A percentile compares a stretch with the other conserved stretches of the same genome.
These are phyloP conservation scores for Anisodus acutangulus DNA, from an alignment of 257 asterid genomes.

Conservation along the genomic window DNA sequence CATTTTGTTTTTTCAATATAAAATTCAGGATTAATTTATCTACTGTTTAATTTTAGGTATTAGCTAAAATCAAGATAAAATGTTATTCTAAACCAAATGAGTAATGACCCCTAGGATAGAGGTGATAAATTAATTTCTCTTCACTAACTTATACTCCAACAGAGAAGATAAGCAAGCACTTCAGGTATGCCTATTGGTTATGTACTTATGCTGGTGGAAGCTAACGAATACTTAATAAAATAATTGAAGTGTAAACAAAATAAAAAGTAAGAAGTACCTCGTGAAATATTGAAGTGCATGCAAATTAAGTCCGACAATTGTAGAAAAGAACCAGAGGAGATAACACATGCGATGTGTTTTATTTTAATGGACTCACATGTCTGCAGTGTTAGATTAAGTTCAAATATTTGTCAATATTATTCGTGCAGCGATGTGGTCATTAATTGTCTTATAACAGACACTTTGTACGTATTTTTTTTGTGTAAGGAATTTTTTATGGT, in stretches of 20 bases:
- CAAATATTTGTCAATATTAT: neutral
- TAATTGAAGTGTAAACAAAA: neutral
- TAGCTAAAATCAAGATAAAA: too few relatives aligned
- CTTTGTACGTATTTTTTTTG: neutral
- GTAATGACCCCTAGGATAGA: neutral
- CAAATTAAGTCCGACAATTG: neutral
- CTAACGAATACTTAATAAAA: neutral
- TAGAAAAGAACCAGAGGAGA: neutral
- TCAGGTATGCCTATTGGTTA: too few relatives aligned
- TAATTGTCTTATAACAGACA: neutral
- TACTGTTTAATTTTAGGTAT: too few relatives aligned
- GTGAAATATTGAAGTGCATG: neutral
- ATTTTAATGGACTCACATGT: conserved; percentile 16
- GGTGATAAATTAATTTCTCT: neutral
- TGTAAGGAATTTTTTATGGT: too few relatives aligned
- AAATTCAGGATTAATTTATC: too few relatives aligned
- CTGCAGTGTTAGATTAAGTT: neutral
- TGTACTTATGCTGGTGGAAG: too few relatives aligned
- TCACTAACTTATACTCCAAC: neutral
- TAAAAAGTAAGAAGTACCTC: too few relatives aligned
- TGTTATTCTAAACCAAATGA: too few relatives aligned
- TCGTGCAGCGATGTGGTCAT: neutral
- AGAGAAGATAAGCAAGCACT: neutral
- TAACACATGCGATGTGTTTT: conserved; percentile 15
- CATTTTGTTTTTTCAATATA: too few relatives aligned